Evolutionary conservation across 176 grass and related monocot species (phyloP), one percentile per base, ranked within the genome.

Genomic region (Guadua angustifolia): DNA sequence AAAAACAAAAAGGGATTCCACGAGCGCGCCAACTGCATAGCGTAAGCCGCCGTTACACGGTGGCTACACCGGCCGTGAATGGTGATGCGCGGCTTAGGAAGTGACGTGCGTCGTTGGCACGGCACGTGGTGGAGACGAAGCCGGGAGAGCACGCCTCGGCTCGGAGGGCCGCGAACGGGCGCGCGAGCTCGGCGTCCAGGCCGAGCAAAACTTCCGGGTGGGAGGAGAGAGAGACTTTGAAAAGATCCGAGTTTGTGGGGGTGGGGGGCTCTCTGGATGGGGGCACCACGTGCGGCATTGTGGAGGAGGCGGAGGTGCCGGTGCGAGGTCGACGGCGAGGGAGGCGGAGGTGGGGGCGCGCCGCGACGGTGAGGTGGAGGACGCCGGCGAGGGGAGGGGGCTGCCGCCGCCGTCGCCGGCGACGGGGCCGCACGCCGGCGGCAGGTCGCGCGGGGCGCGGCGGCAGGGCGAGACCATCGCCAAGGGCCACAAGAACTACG

Each of bases 401-500:
- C 72, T 83, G 76, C 85, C 85, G 81, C 88, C 79, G 57, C 73
- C 76, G 88, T 86, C 85, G 68, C 74, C 80, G 81, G 83, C 88
- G 83, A 90, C 79, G 83, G 88, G 78, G 56, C 69, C 86, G 46
- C 52, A 85, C 59, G 79, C 68, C 64, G 66, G 64, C 78, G 73
- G 65, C 18, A 81, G 95, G 71, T 89, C 88, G 18, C 82, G 72
- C 71, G 82, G 53, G 15, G 16, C 82, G 73, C 92, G 89, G 88
- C 89, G 88, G 60, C 96, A 99, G 73, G 96, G 96, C 19, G 85
- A 90, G 76, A 90, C 93, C 79, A 99, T 99, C 76, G 90, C 89
- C 75, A 99, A 89, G 82, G 96, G 93, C 49, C 96, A 99, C 78
- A 99, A 95, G 87, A 99, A 99, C 81, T 99, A 99, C 66, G 96